Base-by-base conservation (phyloP, 352 stramenopile genomes). In the Aphanomyces stellatus region DNA sequence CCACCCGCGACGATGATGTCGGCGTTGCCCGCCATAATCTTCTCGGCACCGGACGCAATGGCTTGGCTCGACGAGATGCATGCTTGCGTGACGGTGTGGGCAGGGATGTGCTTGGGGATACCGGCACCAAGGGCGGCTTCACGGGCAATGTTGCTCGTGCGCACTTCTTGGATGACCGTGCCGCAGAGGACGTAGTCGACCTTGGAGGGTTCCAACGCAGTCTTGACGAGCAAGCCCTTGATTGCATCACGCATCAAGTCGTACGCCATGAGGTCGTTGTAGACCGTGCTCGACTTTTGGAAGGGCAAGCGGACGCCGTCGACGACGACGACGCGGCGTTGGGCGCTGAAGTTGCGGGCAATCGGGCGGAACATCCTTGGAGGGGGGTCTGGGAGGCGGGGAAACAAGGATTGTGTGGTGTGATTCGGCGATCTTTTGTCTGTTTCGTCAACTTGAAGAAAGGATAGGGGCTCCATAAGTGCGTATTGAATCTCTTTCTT, bases 141-240 rank as follows among this genome's bases (percentile, higher is more conserved):
- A 19, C 94, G 82, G 17, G 97, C 96, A 78, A 99, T 98, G 82
- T 99, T 99, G 65, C 84, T 96, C n/a, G 97, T 99, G 55, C 88
- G 81, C 25, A 97, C 91, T 74, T 98, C 96, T 79, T 98, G 92
- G 74, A 98, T 98, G 35, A 98, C 97, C 30, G 96, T 99, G 24
- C 97, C 97, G 37, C 80, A 95, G 53, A 98, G 72, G 8, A 99
- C 81, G 72, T 99, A 99, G 81, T 99, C 96, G 59, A 99, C 91
- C 35, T 87, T 83, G 51, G 80, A 82, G n/a, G 96, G 94, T 71
- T 98, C 86, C 13, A 99, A 74, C 43, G 93, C 96, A 2, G 94
- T 97, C 76, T 98, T 98, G 60, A 88, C 95, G 22, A 99, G 76
- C 25, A 99, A 74, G 11, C 95, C 96, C 76, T 97, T 98, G 74